Evolutionary conservation across 2,329 filamentous ascomycete species (phyloP).

Genomic region (Colletotrichum caudatum): DNA sequence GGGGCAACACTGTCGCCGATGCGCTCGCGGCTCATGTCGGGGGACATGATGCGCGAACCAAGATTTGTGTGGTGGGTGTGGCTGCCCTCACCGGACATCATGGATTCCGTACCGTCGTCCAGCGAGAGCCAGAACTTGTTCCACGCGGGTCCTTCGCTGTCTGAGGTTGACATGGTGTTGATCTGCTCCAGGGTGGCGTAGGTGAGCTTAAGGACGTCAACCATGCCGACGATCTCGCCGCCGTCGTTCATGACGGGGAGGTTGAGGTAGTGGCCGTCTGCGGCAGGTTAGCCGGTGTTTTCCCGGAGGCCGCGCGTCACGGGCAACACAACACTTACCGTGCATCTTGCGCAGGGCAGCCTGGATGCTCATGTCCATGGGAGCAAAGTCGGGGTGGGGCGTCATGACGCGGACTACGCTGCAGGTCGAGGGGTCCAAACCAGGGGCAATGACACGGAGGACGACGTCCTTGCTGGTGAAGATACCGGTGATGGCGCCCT

Average conservation of each 20-base stretch:
- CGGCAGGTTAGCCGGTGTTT: constrained; percentile 42
- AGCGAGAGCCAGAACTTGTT: constrained; percentile 99
- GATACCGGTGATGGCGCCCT: constrained; percentile 97
- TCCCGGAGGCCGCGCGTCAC: not conserved
- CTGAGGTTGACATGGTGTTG: constrained; percentile 90
- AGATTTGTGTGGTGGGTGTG: constrained; percentile 74
- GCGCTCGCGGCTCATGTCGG: constrained; percentile 78
- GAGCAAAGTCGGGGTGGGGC: constrained; percentile 97
- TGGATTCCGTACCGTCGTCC: constrained; percentile 93
- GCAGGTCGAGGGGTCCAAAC: constrained; percentile 92
- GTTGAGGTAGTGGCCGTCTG: constrained; percentile 98
- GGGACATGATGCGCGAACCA: constrained; percentile 81
- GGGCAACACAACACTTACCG: constrained; percentile 66
- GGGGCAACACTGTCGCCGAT: constrained; percentile 87
- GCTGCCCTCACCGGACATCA: constrained; percentile 92
- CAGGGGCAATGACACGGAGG: constrained; percentile 95
- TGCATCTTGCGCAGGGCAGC: constrained; percentile 99
- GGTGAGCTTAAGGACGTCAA: constrained; percentile 97
- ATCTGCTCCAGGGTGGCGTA: constrained; percentile 98
- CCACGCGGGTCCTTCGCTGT: constrained; percentile 96
- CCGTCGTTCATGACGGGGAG: constrained; percentile 97
- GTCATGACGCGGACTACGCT: constrained; percentile 99
- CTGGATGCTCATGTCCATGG: constrained; percentile 99
- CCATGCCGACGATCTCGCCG: constrained; percentile 99
- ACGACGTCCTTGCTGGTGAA: constrained; percentile 99